Evolutionary conservation across 2,329 filamentous ascomycete species (phyloP).

Genomic region (Cladorrhinum sp.): DNA sequence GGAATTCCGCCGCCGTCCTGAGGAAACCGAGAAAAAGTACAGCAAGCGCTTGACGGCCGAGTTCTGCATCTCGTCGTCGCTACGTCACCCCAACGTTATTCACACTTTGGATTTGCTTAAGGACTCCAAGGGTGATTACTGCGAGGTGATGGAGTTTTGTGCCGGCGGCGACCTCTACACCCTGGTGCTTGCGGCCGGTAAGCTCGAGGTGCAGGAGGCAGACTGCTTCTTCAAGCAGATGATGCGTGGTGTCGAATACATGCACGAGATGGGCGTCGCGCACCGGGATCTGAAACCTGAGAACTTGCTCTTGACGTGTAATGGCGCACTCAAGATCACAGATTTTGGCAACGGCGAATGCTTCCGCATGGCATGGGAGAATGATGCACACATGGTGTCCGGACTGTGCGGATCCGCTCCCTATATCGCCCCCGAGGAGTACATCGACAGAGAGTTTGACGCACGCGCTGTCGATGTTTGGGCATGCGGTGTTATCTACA

Average conservation of each 20-base stretch:
- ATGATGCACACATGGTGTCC: constrained; percentile 95
- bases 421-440: constrained; percentile 97
- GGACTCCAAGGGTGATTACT: constrained; percentile 95
- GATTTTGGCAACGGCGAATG: constrained; percentile 99
- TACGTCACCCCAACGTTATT: constrained; percentile 96
- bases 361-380: constrained; percentile 99
- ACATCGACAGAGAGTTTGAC: constrained; percentile 92
- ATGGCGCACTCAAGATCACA: constrained; percentile 92
- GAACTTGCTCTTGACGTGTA: constrained; percentile 88
- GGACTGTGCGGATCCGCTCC: constrained; percentile 94
- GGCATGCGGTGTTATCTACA: constrained; percentile 98
- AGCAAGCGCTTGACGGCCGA: constrained; percentile 96
- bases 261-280: constrained; percentile 98
- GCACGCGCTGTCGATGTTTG: constrained; percentile 96
- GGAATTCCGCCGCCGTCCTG: constrained; percentile 90
- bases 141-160: constrained; percentile 99
- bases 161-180: constrained; percentile 95
- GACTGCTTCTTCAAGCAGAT: constrained; percentile 99
- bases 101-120: constrained; percentile 94
- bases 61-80: constrained; percentile 96
- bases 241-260: constrained; percentile 98
- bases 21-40: constrained; percentile 95
- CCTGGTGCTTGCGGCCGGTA: constrained; percentile 83
- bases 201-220: constrained; percentile 87
- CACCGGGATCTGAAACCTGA: constrained; percentile 97